phyloP scores from a whole-genome alignment of 306 rosid genomes.

The Abrus precatorius region DNA sequence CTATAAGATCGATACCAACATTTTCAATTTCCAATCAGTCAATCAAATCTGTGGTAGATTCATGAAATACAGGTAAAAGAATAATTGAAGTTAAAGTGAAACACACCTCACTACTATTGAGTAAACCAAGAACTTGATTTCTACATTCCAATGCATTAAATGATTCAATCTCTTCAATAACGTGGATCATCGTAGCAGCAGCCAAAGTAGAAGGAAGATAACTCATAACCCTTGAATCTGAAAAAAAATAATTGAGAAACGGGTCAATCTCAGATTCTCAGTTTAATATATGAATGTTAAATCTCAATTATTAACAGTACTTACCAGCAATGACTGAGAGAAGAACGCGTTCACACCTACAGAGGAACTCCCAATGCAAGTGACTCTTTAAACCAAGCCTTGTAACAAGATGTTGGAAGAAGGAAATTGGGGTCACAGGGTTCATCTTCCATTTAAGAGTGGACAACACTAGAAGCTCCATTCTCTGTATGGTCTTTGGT shows the following conservation, averaged over 20 bases:
- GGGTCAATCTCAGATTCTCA: neutral
- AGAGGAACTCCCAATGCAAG: constrained; percentile 70
- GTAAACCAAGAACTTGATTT: constrained; percentile 62
- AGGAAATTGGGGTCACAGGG: constrained; percentile 84
- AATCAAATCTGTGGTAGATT: constrained; percentile 10
- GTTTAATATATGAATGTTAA: neutral
- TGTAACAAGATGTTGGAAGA: constrained; percentile 70
- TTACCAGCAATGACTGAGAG: constrained; percentile 72
- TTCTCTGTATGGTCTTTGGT: constrained; percentile 81
- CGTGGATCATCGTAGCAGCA: constrained; percentile 76
- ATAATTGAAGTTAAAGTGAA: constrained; percentile 30
- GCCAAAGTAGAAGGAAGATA: constrained; percentile 76
- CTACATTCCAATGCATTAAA: constrained; percentile 59
- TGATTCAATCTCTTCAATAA: constrained; percentile 68
- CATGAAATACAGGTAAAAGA: neutral
- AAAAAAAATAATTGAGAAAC: neutral
- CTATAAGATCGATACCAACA: constrained; percentile 54
- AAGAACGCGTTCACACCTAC: constrained; percentile 70
- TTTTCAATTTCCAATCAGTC: neutral
- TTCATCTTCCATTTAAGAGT: constrained; percentile 90
- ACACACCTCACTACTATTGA: constrained; percentile 68
- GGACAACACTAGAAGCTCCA: constrained; percentile 87
- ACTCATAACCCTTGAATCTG: constrained; percentile 74
- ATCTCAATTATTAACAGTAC: neutral
- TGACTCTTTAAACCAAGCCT: constrained; percentile 63